These are phyloP conservation scores for Coemansia sp. DNA, from an alignment of 192 early-diverging fungal species.

Conservation along the genomic window DNA sequence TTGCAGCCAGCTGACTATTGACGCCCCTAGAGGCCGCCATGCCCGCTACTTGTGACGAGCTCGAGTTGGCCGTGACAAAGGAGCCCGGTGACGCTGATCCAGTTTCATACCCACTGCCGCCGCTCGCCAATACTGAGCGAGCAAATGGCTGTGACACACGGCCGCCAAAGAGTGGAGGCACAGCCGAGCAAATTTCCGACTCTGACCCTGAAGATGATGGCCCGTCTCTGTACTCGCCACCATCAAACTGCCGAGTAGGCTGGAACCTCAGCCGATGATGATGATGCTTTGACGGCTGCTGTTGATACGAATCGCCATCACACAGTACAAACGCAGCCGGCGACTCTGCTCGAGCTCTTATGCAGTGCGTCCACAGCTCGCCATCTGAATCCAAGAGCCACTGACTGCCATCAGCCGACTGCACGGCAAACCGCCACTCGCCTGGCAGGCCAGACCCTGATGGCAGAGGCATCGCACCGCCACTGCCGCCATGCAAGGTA, in stretches of 20 bases:
- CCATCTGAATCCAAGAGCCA: constrained; percentile 13
- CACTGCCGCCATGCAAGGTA: background rate
- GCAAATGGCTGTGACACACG: constrained; percentile 5
- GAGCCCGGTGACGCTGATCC: constrained; percentile 31
- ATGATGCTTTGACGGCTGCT: background rate
- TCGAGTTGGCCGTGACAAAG: constrained; percentile 34
- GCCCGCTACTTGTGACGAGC: background rate
- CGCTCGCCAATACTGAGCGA: background rate
- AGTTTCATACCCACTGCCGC: background rate
- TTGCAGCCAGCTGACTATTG: background rate
- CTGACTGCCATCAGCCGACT: background rate
- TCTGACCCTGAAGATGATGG: constrained; percentile 19
- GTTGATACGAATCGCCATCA: constrained; percentile 1
- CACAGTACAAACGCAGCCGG: constrained; percentile 24
- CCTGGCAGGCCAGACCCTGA: background rate
- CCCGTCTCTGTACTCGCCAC: background rate
- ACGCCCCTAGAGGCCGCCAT: background rate
- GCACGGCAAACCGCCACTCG: constrained; percentile 14
- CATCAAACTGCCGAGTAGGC: background rate
- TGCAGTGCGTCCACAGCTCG: constrained; percentile 32
- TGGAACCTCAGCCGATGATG: constrained; percentile 8
- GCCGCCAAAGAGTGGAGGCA: constrained; percentile 9
- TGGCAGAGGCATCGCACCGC: background rate
- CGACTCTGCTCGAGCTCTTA: constrained; percentile 9
- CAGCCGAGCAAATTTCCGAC: constrained; percentile 22